A percentile compares a stretch with the other conserved stretches of the same genome.
Evolutionary conservation across 345 rosid species (phyloP).

Genomic region (Lagerstroemia speciosa): DNA sequence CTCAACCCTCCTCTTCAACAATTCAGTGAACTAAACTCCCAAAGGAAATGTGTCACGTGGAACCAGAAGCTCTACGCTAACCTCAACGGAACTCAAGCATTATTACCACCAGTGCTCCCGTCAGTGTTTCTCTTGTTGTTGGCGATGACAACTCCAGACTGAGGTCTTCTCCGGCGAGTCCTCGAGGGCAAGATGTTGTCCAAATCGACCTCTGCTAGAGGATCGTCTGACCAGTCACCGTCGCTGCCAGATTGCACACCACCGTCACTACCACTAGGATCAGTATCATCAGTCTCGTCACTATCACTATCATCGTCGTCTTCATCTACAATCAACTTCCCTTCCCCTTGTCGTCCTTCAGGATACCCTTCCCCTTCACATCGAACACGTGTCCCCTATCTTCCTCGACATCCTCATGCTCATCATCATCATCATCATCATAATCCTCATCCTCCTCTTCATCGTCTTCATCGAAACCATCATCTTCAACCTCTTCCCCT

Average conservation of each 20-base stretch:
- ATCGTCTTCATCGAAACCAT: background rate
- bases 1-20: background rate
- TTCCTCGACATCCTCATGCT: constrained; percentile 10
- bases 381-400: constrained; percentile 6
- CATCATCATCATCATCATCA: background rate
- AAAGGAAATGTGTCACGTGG: background rate
- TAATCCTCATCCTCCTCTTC: constrained; percentile 8
- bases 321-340: constrained; percentile 23
- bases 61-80: background rate
- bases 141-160: constrained; percentile 49
- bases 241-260: constrained; percentile 30
- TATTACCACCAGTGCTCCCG: constrained; percentile 19
- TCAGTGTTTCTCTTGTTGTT: constrained; percentile 11
- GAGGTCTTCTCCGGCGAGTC: constrained; percentile 47
- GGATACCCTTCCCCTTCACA: constrained; percentile 19
- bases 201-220: constrained; percentile 91
- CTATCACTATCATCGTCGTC: constrained; percentile 27
- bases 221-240: constrained; percentile 81
- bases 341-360: constrained; percentile 29
- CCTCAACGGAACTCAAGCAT: constrained; percentile 3
- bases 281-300: constrained; percentile 35
- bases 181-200: constrained; percentile 83
- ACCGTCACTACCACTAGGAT: constrained; percentile 26
- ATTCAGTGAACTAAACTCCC: background rate
- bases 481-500: background rate